These are phyloP conservation scores for Dipsacomyces acuminosporus DNA, from an alignment of 371 early-diverging fungal species.

Conservation along the genomic window DNA sequence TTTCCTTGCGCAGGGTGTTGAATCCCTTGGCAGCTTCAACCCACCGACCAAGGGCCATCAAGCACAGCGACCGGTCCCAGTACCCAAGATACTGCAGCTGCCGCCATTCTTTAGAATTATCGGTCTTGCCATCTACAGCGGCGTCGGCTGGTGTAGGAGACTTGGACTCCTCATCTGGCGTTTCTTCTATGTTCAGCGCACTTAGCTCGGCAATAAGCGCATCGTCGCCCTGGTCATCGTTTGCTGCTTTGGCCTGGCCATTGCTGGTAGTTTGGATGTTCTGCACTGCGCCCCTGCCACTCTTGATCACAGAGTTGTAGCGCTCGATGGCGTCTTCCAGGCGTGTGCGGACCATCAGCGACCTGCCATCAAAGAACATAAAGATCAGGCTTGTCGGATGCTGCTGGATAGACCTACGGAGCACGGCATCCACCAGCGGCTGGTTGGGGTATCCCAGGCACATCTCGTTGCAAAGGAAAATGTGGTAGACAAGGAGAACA, in stretches of 20 bases:
- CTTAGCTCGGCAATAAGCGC: constrained; percentile 19
- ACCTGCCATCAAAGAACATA: constrained; percentile 57
- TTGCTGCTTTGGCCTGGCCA: background rate
- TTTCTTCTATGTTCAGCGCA: constrained; percentile 1
- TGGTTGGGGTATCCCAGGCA: constrained; percentile 45
- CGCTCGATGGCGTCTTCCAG: constrained; percentile 52
- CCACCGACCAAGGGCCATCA: constrained; percentile 53
- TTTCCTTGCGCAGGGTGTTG: constrained; percentile 56
- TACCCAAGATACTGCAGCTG: constrained; percentile 70
- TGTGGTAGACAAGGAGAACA: constrained; percentile 59
- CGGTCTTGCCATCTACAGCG: background rate
- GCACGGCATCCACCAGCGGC: constrained; percentile 30
- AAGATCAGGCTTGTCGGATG: constrained; percentile 62
- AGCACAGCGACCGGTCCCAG: constrained; percentile 57
- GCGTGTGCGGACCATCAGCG: constrained; percentile 49
- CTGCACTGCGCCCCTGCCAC: constrained; percentile 28
- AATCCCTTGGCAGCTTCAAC: constrained; percentile 52
- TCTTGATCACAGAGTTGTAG: constrained; percentile 49
- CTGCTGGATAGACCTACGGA: constrained; percentile 5
- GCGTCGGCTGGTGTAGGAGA: constrained; percentile 20
- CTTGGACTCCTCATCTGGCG: constrained; percentile 6
- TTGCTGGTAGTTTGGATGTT: constrained; percentile 3
- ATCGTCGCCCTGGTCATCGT: background rate
- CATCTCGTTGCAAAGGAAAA: constrained; percentile 58
- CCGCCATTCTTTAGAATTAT: constrained; percentile 57